Base-by-base conservation (phyloP, 1,284 basidiomycete genomes). In the Leccinum angustisporum region DNA sequence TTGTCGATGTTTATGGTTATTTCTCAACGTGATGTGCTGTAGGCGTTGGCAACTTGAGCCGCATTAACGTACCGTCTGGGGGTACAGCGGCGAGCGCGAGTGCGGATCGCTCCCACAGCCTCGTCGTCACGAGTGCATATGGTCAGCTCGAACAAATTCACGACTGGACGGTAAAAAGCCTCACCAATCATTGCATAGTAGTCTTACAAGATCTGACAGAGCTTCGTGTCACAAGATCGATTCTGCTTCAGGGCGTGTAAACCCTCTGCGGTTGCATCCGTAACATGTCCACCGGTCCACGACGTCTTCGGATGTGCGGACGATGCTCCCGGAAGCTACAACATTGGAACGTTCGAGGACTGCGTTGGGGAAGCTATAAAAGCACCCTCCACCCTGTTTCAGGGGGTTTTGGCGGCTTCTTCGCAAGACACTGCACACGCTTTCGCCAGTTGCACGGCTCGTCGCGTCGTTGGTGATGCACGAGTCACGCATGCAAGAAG, bases 211-310 rank as follows among this genome's bases (percentile, higher is more conserved):
- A 54, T 60, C 34, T 60, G 46, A 58, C 60, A 80, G 79, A 86
- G 86, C 72, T 88, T 86, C 69, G 77, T 90, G 58, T 81, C 84
- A 3, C 78, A 76, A 66, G 75, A 77, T 50, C 73, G 83, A 65
- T 93, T 92, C 77, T 92, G 90, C 75, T 83, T 94, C 78, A 82
- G 90, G 61, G 90, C 83, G 6, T 93, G 91, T 74, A 85, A 82
- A 60, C 80, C 81, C 51, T 87, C 84, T 16, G 78, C 81, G 2
- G 76, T 77, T 34, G 86, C 90, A 8, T 80, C 86, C 0, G 75
- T 74, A 0, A 79, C 84, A 69, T 93, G 91, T 72, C 76, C 90
- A 61, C 82, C 88, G 68, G 86, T 89, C 65, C 86, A 87, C 75
- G 87, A 90, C 65, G 76, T 80, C 46, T 81, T 87, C 77, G 86